Evolutionary conservation across 257 asterid species (phyloP).

Genomic region (Anisodus tanguticus): DNA sequence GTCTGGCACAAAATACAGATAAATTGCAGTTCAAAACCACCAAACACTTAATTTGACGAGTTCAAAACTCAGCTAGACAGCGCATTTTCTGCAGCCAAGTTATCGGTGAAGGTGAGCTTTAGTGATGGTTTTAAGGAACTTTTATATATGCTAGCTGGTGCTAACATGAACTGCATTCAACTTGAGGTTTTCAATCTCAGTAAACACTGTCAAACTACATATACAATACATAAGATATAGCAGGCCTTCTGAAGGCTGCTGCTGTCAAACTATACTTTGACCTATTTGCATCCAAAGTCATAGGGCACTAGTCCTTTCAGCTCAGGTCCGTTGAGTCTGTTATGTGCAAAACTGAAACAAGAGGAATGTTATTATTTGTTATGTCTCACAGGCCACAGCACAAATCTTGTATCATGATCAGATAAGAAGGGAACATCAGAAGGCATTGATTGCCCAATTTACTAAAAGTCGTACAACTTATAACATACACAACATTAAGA

Average conservation of each 20-base stretch:
- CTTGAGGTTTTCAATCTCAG: background rate
- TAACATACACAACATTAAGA: background rate
- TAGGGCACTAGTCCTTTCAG: slow-evolving; percentile 82
- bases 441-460: slow-evolving; percentile 1
- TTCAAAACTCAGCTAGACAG: background rate
- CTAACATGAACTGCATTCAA: background rate
- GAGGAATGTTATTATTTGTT: background rate
- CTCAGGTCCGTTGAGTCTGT: slow-evolving; percentile 82
- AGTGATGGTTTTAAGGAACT: background rate
- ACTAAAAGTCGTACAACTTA: background rate
- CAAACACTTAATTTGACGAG: background rate
- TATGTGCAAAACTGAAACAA: slow-evolving; percentile 65
- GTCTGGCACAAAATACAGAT: background rate
- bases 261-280: background rate
- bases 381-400: background rate
- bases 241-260: slow-evolving; percentile 18
- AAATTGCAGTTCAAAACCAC: background rate
- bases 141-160: background rate
- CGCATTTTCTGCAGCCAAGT: background rate
- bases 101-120: background rate
- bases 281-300: slow-evolving; percentile 78
- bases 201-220: slow-evolving; percentile 10
- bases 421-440: background rate
- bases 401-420: background rate
- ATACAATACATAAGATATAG: slow-evolving; percentile 9